A percentile compares a stretch with the other conserved stretches of the same genome.
These are phyloP conservation scores for Scedosporium minutisporum DNA, from an alignment of 2,329 filamentous ascomycete species.

Conservation along the genomic window DNA sequence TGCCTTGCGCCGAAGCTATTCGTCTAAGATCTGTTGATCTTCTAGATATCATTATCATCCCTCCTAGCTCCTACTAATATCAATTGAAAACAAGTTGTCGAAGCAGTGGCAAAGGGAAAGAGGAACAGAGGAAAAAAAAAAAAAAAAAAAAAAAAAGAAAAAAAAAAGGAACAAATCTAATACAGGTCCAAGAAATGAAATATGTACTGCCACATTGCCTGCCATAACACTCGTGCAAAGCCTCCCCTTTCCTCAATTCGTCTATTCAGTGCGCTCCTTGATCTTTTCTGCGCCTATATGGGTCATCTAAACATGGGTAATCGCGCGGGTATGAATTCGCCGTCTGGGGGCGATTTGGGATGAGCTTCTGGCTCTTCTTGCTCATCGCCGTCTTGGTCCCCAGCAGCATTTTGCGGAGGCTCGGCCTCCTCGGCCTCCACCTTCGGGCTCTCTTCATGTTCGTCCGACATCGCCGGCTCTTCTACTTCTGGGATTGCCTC, in stretches of 20 bases:
- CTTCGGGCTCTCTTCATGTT: not conserved
- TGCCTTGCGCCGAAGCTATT: not conserved
- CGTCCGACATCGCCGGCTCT: slow-evolving; percentile 1
- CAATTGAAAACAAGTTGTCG: not conserved
- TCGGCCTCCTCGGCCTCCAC: not conserved
- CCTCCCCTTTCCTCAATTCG: not conserved
- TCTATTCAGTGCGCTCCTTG: not conserved
- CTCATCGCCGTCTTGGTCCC: not conserved
- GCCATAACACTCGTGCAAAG: not conserved
- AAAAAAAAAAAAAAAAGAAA: not conserved
- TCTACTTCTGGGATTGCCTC: not conserved
- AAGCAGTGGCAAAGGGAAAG: not conserved
- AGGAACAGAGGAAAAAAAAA: not conserved
- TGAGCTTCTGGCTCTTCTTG: not conserved
- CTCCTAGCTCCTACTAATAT: not conserved
- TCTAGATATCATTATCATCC: not conserved
- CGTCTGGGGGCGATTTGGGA: not conserved
- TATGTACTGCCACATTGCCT: not conserved
- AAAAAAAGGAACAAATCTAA: not conserved
- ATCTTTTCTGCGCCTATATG: not conserved
- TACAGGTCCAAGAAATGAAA: slow-evolving; percentile 3
- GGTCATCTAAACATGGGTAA: slow-evolving; percentile 43
- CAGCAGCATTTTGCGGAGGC: not conserved
- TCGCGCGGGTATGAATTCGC: slow-evolving; percentile 46
- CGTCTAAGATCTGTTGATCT: not conserved